phyloP scores from a whole-genome alignment of 352 stramenopile genomes.

The Aphanomyces invadans region DNA sequence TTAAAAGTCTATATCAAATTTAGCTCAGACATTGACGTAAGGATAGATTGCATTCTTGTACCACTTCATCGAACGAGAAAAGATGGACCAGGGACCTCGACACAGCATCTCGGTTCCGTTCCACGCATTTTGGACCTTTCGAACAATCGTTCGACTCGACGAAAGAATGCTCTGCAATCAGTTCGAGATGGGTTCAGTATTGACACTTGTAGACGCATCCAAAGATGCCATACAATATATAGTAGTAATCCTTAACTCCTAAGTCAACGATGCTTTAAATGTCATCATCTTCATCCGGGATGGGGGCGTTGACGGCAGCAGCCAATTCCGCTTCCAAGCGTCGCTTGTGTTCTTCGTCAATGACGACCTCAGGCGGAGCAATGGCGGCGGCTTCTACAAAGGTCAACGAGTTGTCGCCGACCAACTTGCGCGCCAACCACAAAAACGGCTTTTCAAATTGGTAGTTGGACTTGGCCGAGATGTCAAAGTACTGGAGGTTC shows the following conservation, averaged over 20 bases:
- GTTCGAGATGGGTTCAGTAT: too few relatives aligned
- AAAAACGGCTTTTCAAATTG: constrained; percentile 99
- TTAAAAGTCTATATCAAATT: too few relatives aligned
- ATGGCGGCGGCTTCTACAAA: constrained; percentile 98
- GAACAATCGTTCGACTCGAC: too few relatives aligned
- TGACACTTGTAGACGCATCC: not conserved
- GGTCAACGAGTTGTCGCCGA: constrained; percentile 95
- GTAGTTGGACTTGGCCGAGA: constrained; percentile 99
- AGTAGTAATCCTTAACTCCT: constrained; percentile 7
- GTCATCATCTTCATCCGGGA: constrained; percentile 97
- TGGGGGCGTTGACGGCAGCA: constrained; percentile 84
- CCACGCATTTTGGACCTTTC: too few relatives aligned
- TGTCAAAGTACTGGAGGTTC: constrained; percentile 99
- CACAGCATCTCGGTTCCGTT: too few relatives aligned
- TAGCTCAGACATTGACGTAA: too few relatives aligned
- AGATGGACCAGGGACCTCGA: too few relatives aligned
- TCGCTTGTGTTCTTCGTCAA: constrained; percentile 90
- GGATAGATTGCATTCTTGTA: too few relatives aligned
- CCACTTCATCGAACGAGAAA: too few relatives aligned
- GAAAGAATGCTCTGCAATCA: too few relatives aligned
- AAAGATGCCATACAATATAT: constrained; percentile 20
- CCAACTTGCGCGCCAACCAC: constrained; percentile 98
- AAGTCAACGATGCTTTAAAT: constrained; percentile 53
- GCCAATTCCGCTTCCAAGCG: constrained; percentile 91
- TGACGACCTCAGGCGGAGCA: constrained; percentile 92